Base-by-base conservation (phyloP, 192 early-diverging fungal species). In the Umbelopsis isabellina region DNA sequence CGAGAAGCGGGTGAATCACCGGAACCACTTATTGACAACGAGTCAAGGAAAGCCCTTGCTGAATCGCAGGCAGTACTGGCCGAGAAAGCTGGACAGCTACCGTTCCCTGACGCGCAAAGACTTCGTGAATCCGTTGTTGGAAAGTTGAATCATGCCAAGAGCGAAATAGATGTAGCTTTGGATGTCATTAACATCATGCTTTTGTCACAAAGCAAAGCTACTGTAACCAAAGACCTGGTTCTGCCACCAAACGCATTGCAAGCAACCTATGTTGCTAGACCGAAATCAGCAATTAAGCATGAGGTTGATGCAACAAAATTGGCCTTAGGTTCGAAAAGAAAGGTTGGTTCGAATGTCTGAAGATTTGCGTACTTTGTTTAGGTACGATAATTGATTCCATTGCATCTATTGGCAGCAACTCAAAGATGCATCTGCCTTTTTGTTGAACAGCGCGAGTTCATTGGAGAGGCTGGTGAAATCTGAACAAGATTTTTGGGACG, bases 91-190 rank as follows among this genome's bases (percentile, higher is more conserved):
- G 49, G 44, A 10, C 61, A 47, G 55, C 55, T 49, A 1, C 71
- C 66, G 23, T 71, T 71, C 15, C 48, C 67, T 21, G 76, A 77
- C 65, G 33, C 72, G n/a, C 44, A 65, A 13, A 68, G 65, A 44
- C 47, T 79, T 33, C 69, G 78, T 35, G 74, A 75, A 66, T 79
- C 74, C 13, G 78, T 79, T 10, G 50, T 75, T 11, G 67, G 67
- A 2, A 74, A 75, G 48, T 49, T 79, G 49, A 49, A 49, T 23
- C 55, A 68, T 27, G 78, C 78, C 15, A 79, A 79, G 30, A 67
- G 73, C 58, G 78, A 79, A 64, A 79, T 79, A 45, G 78, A 79
- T 46, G 78, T 79, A 20, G 78, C 78, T 47, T 49, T 79, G 30
- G 78, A 79, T 66, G 74, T 79, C 4, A 79, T 79, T 44, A 79